Base-by-base conservation (phyloP, 2,329 filamentous ascomycete genomes). In the Neophaeococcomyces mojaviensis region DNA sequence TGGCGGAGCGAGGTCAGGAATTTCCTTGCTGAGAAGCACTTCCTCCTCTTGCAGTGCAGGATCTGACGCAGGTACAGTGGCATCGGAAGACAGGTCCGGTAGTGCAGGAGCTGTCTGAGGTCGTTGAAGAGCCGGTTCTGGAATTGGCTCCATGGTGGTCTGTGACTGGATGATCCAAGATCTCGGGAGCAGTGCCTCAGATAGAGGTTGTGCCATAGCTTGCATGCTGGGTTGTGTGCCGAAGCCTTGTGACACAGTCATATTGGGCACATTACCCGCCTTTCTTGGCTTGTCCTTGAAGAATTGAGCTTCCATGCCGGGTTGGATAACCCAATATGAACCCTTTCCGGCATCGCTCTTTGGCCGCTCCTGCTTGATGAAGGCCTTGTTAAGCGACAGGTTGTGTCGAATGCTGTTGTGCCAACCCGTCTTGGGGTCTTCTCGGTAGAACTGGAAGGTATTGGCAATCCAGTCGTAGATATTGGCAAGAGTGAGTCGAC, bases 401-500 rank as follows among this genome's bases (percentile, higher is more conserved):
- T 98, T 98, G 67, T 98, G 92, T 28, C 92, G 85, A 64, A 98
- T 98, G 70, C 92, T 97, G 67, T 98, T 98, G 67, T 97, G 90
- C 92, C 92, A 98, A 52, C 92, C 90, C 34, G 52, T 50, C 45
- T 56, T 57, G 9, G 86, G 81, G 58, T 96, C 88, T 46, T 82
- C 78, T 56, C 79, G 82, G 70, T 97, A 98, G 67, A 90, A 96
- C 4, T 79, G 82, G 63, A 86, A 97, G 15, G 84, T 89, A 63
- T 94, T 87, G n/a, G 88, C 94, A 58, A 98, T 97, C 90, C 92
- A 98, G 63, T 94, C 95, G 76, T 97, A 98, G 57, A 98, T 98
- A 65, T 96, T 88, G 20, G 88, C 82, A 15, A 98, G 76, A 1
- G 92, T 97, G 51, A 97, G 74, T 43, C 86, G 84, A 49, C 88